Base-by-base conservation (phyloP, 371 early-diverging fungal species). In the Lichtheimia corymbifera region DNA sequence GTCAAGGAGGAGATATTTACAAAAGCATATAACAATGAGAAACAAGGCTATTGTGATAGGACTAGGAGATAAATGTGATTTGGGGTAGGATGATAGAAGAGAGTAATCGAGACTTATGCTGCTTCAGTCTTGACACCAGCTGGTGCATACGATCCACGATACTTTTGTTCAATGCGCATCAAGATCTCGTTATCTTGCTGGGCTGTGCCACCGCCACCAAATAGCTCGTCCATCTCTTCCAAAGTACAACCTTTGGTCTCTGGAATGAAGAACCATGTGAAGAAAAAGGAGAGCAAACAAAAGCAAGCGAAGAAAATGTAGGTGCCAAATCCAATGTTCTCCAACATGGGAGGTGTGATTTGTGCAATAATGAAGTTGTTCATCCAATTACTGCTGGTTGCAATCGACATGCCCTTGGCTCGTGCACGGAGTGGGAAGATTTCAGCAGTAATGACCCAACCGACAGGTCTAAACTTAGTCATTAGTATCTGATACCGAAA, bases 381-480 rank as follows among this genome's bases (percentile, higher is more conserved):
- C 61, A 84, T 76, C 95, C 94, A 97, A 83, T 96, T 95, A 66
- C 93, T 79, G 17, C 93, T 86, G 18, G 96, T 94, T 40, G 92
- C 86, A 17, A 93, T 66, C 53, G 89, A 91, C 68, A 91, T 88
- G 49, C 87, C 95, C 74, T 93, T 93, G 63, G 91, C 85, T 56
- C 89, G 85, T 55, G 83, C 67, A 47, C 86, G 81, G 52, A 85
- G 76, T 7, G 93, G 91, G 76, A 85, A 91, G 60, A 92, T 91
- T 68, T 96, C 96, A 20, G 93, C 83, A 53, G 93, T 93, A 74
- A 92, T 90, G 59, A 92, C 89, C 97, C 96, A 96, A 40, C 88
- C 91, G 55, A 90, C 80, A 14, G 93, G 92, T 17, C 53, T 52
- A 52, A 22, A 17, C 18, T 2, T 25, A 3, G 14, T 24, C 13